Percentiles rank a stretch among this genome's conserved stretches.
Evolutionary conservation across 23 red algal genomes (phyloP).

Genomic region (Agarophyton chilense): DNA sequence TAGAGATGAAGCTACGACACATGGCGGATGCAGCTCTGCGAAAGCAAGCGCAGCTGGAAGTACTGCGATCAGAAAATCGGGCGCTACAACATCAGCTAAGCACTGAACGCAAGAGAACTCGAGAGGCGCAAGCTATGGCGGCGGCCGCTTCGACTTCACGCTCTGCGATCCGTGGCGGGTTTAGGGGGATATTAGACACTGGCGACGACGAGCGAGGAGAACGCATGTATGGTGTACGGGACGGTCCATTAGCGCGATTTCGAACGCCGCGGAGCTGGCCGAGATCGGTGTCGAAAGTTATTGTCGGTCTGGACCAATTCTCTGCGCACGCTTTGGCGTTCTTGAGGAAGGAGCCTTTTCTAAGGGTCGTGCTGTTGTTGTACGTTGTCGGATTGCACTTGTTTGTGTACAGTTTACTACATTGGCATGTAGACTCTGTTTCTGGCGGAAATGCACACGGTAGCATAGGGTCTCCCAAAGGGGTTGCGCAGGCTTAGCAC

Average conservation of each 20-base stretch:
- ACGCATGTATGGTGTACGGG: constrained; percentile 53
- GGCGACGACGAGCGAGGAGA: constrained; percentile 54
- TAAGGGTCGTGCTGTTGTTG: constrained; percentile 61
- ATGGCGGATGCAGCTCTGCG: constrained; percentile 82
- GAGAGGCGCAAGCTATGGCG: constrained; percentile 83
- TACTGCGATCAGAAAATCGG: constrained; percentile 74
- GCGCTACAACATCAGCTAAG: constrained; percentile 76
- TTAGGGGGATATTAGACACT: constrained; percentile 43
- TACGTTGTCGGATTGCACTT: constrained; percentile 70
- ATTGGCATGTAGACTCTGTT: constrained; percentile 68
- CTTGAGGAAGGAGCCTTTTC: constrained; percentile 70
- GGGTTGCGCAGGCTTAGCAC: neutral
- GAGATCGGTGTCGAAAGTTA: constrained; percentile 13
- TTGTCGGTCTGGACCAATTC: constrained; percentile 59
- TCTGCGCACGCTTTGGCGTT: constrained; percentile 55
- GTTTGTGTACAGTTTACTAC: constrained; percentile 82
- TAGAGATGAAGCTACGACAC: constrained; percentile 70
- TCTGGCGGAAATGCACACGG: constrained; percentile 37
- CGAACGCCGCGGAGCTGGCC: constrained; percentile 68
- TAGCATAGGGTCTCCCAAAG: constrained; percentile 29
- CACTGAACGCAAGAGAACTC: constrained; percentile 71
- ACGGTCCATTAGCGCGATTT: constrained; percentile 71
- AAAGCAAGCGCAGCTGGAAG: constrained; percentile 82
- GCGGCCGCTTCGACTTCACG: constrained; percentile 52
- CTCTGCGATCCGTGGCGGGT: constrained; percentile 51